Base-by-base conservation (phyloP, 2,329 filamentous ascomycete species). In the Ophiostoma perfectum region DNA sequence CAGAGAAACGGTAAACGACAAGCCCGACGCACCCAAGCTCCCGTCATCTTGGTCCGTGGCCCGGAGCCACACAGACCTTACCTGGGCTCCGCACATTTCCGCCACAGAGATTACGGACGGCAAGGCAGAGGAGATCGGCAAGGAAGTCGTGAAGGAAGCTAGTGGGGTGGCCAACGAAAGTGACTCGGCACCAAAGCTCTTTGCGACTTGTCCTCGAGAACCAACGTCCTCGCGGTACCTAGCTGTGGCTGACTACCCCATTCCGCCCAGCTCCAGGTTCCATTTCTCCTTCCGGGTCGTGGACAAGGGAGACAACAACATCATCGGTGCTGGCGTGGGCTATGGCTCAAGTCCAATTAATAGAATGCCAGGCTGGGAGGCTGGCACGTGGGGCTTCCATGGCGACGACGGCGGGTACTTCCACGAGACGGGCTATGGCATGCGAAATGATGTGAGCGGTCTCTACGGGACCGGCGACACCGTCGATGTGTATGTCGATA, bases 341-440 rank as follows among this genome's bases (percentile, higher is more conserved):
- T 62, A 62, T 8, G 12, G 36, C 27, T 41, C 14, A 5, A 8
- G 16, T 41, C 14, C 38, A 41, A 41, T 39, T 14, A 3, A 42
- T 41, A 62, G 36, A n/a, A 39, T 62, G 58, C 58, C 58, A 12
- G 58, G 58, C 4, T 62, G 58, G 58, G 58, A 62, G 14, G 14
- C 36, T 14, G 36, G 7, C 16, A 41, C 36, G 2, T 62, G 58
- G 58, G 58, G 58, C 38, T 7, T 62, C 9, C 58, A 62, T 38
- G 58, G 58, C 14, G 58, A 62, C 2, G 58, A 62, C 58, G 58
- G 58, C 2, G 58, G 36, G 3, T 62, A 16, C 38, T 62, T 62
- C 16, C 58, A 62, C n/a, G 58, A 11, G 5, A 11, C 7, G 6
- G 55, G 55, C 27, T 39, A 39, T 12, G 12, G 55, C 4, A 2